phyloP scores from a whole-genome alignment of 345 rosid genomes.

The Eucalyptus cladocalyx region DNA sequence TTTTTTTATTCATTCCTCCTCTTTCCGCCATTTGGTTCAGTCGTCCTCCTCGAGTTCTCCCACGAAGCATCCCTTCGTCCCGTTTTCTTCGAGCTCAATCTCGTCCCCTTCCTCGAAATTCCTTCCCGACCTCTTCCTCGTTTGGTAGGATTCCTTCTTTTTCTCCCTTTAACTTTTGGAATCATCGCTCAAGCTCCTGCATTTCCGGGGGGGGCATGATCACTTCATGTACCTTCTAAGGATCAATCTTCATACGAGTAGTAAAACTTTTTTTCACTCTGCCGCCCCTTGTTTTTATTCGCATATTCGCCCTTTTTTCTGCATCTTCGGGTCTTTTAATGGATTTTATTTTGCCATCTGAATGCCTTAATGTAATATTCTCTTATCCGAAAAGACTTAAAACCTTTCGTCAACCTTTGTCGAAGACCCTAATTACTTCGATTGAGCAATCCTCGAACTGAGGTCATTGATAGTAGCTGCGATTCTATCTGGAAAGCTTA shows the following conservation, averaged over 20 bases:
- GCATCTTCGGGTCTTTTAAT: neutral
- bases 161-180: neutral
- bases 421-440: neutral
- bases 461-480: neutral
- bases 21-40: neutral
- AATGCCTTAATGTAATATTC: neutral
- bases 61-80: neutral
- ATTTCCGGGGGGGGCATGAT: neutral
- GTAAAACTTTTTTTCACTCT: neutral
- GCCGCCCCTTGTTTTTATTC: neutral
- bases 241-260: neutral
- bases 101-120: neutral
- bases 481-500: neutral
- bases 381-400: neutral
- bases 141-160: neutral
- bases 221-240: neutral
- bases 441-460: neutral
- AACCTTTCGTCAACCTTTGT: neutral
- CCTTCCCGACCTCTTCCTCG: neutral
- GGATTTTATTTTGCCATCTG: neutral
- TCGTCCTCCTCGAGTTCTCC: neutral
- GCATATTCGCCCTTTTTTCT: neutral
- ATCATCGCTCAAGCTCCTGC: neutral
- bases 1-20: neutral
- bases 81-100: neutral